Evolutionary conservation across 2,329 filamentous ascomycete species (phyloP).

Genomic region (Elsinoe batatas): DNA sequence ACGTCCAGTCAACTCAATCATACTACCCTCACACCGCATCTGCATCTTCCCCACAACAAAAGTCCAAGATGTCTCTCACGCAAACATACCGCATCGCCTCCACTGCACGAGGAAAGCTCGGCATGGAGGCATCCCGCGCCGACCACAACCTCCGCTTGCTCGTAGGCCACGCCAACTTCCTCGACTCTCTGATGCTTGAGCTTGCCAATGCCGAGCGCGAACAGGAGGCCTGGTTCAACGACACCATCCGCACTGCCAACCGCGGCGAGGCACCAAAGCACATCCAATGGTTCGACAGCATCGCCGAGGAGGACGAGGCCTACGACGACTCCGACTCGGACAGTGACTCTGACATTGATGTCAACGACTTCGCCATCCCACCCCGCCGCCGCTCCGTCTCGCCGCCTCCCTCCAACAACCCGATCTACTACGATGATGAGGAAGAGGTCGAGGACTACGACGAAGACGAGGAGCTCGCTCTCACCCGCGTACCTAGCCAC

Average conservation of each 20-base stretch:
- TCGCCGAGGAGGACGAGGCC: slow-evolving; percentile 63
- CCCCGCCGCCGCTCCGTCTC: slow-evolving; percentile 31
- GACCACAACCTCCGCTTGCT: slow-evolving; percentile 93
- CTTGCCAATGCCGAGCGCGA: slow-evolving; percentile 90
- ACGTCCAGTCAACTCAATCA: slow-evolving; percentile 27
- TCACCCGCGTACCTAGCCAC: slow-evolving; percentile 36
- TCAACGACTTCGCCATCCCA: slow-evolving; percentile 34
- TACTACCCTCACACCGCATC: slow-evolving; percentile 35
- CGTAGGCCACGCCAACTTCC: slow-evolving; percentile 95
- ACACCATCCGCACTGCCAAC: slow-evolving; percentile 70
- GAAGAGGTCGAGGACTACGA: slow-evolving; percentile 34
- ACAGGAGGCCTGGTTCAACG: slow-evolving; percentile 97
- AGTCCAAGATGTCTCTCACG: slow-evolving; percentile 93
- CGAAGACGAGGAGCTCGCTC: slow-evolving; percentile 38
- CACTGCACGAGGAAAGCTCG: slow-evolving; percentile 93
- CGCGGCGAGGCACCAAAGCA: slow-evolving; percentile 54
- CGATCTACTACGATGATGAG: slow-evolving; percentile 32
- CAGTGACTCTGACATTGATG: slow-evolving; percentile 39
- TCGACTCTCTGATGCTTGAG: slow-evolving; percentile 85
- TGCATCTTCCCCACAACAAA: slow-evolving; percentile 37
- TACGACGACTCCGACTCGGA: slow-evolving; percentile 37
- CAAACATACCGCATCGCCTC: slow-evolving; percentile 98
- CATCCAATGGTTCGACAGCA: slow-evolving; percentile 78
- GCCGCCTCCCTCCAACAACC: slow-evolving; percentile 31
- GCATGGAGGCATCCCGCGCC: slow-evolving; percentile 74